Percentiles rank a stretch among this genome's conserved stretches.
Conservation (phyloP, 805 yeast genomes). For the Starmerella sp. region DNA sequence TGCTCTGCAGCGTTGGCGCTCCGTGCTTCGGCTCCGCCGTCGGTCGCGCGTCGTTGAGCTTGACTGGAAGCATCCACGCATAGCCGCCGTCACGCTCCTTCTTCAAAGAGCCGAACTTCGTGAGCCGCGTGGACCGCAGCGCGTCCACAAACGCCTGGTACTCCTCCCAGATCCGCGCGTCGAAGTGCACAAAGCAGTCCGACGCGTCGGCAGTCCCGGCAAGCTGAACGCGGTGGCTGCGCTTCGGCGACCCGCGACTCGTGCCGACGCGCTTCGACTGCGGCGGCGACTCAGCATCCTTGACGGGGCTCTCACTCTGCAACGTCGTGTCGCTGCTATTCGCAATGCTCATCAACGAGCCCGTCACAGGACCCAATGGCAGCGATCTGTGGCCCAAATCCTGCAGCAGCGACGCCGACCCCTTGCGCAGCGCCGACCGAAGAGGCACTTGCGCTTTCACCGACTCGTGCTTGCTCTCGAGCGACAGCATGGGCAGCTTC, state of each 20-base stretch:
- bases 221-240: neutral
- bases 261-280: neutral
- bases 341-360: neutral
- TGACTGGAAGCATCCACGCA: conserved; percentile 14
- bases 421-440: neutral
- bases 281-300: neutral
- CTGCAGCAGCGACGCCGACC: neutral
- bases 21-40: neutral
- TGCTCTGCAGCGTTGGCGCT: neutral
- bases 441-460: neutral
- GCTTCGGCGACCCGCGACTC: neutral
- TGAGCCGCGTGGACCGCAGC: neutral
- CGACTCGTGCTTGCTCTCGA: neutral
- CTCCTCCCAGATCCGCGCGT: conserved; percentile 14
- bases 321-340: neutral
- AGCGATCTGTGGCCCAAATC: neutral
- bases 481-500: neutral
- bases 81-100: conserved; percentile 1
- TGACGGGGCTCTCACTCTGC: neutral
- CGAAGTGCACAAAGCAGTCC: conserved; percentile 12
- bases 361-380: neutral
- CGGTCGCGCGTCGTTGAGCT: neutral
- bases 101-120: conserved; percentile 5
- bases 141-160: conserved; percentile 10
- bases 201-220: neutral